phyloP scores from a whole-genome alignment of 768 basidiomycete species.

The Coprinellus aureogranulatus region DNA sequence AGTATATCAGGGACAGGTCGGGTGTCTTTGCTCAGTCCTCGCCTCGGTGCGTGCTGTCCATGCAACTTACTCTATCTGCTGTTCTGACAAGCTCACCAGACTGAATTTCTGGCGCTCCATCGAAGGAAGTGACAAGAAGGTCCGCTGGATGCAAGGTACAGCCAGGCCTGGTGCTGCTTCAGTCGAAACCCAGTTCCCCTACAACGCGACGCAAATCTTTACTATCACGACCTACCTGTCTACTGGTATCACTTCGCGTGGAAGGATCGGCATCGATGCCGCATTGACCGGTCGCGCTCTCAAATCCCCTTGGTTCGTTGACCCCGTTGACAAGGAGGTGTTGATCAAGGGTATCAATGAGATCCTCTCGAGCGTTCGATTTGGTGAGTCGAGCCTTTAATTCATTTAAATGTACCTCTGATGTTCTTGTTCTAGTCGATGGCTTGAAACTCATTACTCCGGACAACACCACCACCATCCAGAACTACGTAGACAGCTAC shows the following conservation, averaged over 20 bases:
- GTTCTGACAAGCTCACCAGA: conserved; percentile 23
- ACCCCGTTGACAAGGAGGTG: conserved; percentile 53
- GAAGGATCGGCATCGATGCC: conserved; percentile 58
- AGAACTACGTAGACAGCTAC: conserved; percentile 47
- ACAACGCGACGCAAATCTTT: conserved; percentile 49
- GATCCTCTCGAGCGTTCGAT: conserved; percentile 36
- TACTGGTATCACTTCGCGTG: conserved; percentile 58
- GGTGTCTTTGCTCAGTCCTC: conserved; percentile 59
- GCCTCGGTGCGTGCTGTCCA: conserved; percentile 37
- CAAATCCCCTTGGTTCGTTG: conserved; percentile 56
- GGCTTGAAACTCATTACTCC: conserved; percentile 57
- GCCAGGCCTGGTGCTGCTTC: conserved; percentile 59
- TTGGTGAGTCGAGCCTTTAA: conserved; percentile 29
- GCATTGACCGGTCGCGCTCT: conserved; percentile 47
- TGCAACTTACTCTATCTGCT: not conserved
- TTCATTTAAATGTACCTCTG: conserved; percentile 2
- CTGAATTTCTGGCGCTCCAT: conserved; percentile 64
- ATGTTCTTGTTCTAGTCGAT: conserved; percentile 35
- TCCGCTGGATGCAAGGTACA: conserved; percentile 60
- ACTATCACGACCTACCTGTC: conserved; percentile 66
- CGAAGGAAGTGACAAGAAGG: conserved; percentile 41
- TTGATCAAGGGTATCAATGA: conserved; percentile 51
- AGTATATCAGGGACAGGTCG: conserved; percentile 49
- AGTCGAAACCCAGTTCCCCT: conserved; percentile 47
- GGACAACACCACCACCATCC: conserved; percentile 55